Percentiles rank a stretch among this genome's conserved stretches.
Conservation (phyloP, 2,329 filamentous ascomycete species). For the Trichoderma koningiopsis region DNA sequence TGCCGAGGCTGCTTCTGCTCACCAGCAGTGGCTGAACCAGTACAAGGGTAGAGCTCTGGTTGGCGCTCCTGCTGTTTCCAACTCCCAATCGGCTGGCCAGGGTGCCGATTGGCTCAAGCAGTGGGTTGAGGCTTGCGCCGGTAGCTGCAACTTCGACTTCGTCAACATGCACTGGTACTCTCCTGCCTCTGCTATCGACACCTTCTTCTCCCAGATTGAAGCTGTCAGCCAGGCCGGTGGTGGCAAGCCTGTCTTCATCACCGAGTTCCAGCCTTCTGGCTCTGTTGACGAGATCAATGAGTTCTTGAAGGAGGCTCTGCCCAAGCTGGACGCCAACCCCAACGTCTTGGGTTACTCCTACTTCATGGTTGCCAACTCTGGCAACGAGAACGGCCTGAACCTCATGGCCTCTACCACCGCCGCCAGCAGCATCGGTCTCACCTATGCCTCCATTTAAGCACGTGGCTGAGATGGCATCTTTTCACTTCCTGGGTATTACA, state of each 20-base stretch:
- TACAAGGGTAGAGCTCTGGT: constrained; percentile 57
- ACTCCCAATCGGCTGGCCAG: constrained; percentile 52
- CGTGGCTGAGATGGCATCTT: constrained; percentile 24
- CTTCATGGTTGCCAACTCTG: constrained; percentile 52
- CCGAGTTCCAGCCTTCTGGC: constrained; percentile 62
- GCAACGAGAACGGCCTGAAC: constrained; percentile 29
- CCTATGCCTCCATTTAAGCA: constrained; percentile 48
- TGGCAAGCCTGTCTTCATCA: constrained; percentile 61
- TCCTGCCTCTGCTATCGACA: constrained; percentile 46
- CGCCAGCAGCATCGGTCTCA: constrained; percentile 52
- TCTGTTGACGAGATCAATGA: constrained; percentile 45
- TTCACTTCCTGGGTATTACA: constrained; percentile 42
- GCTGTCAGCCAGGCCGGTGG: constrained; percentile 49
- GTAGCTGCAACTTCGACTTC: constrained; percentile 59
- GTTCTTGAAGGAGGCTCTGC: constrained; percentile 55
- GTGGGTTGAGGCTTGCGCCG: constrained; percentile 55
- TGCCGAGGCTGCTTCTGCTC: constrained; percentile 53
- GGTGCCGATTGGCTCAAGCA: constrained; percentile 59
- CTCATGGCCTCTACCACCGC: constrained; percentile 45
- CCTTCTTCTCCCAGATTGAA: constrained; percentile 58
- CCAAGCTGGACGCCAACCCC: constrained; percentile 50
- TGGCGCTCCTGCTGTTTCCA: constrained; percentile 63
- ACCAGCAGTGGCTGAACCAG: constrained; percentile 58
- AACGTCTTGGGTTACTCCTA: constrained; percentile 61
- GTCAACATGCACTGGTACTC: constrained; percentile 68